A percentile compares a stretch with the other conserved stretches of the same genome.
phyloP scores from a whole-genome alignment of 805 yeast genomes.

The Ogataea trehalophila region DNA sequence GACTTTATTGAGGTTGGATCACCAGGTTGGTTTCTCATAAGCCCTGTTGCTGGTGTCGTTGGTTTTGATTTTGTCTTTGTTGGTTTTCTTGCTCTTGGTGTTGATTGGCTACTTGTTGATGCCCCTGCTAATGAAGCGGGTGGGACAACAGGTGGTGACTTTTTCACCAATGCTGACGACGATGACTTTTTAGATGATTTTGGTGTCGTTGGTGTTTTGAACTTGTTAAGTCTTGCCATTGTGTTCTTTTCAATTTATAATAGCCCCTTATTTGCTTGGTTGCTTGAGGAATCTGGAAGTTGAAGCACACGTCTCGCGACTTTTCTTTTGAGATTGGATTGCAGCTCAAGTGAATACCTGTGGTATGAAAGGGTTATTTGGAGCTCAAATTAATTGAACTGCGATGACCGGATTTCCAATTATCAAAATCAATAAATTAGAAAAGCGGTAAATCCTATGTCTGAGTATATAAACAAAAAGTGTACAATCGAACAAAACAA shows the following conservation, averaged over 20 bases:
- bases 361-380: too few species aligned
- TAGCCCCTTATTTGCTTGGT: background rate
- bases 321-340: too few species aligned
- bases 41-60: slow-evolving; percentile 25
- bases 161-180: slow-evolving; percentile 9
- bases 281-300: background rate
- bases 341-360: too few species aligned
- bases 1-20: slow-evolving; percentile 38
- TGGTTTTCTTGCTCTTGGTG: slow-evolving; percentile 2
- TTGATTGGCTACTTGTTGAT: slow-evolving; percentile 4
- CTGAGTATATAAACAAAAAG: too few species aligned
- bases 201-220: slow-evolving; percentile 16
- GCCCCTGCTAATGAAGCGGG: background rate
- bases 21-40: slow-evolving; percentile 48
- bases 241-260: background rate
- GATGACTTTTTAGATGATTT: slow-evolving; percentile 3
- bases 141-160: slow-evolving; percentile 10
- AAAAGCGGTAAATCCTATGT: too few species aligned
- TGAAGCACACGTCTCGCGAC: too few species aligned
- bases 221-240: slow-evolving; percentile 24
- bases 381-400: too few species aligned
- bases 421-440: too few species aligned
- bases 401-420: too few species aligned
- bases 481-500: too few species aligned
- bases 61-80: background rate